Evolutionary conservation across 208 protist species (phyloP), one percentile per base, ranked within the genome.

Genomic region (Paratrypanosoma confusum): DNA sequence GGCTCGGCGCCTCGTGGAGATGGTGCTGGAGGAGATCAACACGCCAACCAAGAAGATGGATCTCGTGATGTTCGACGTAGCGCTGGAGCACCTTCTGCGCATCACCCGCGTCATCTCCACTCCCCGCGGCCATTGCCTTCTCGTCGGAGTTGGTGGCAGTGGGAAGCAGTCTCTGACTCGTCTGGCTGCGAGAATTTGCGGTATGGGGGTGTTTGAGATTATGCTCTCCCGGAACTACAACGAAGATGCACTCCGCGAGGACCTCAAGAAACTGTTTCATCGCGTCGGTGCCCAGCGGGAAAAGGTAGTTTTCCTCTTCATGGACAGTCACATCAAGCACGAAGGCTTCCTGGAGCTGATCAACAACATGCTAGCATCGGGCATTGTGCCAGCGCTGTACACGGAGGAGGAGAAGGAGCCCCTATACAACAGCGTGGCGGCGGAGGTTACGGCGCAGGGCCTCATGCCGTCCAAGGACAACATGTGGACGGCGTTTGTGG

Each of bases 51-150:
- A 87, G 57, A 82, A 80, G 54, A 93, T 98, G 66, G 85, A 97
- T 61, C 71, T 99, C 0, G 97, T 99, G 29, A 93, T 99, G 73
- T 99, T 99, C 63, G 93, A 99, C 50, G 97, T 99, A 79, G 96
- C 96, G 5, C 57, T 99, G 3, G 91, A 97, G 51, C 97, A 99
- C 51, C 64, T 99, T 17, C 53, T 92, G 13, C 83, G 96, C 47
- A 93, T 99, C 33, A 83, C 91, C 10, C 82, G 97, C 29, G 97
- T 99, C 10, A 57, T 99, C 32, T 87, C 93, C 5, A 81, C 97
- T 42, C 82, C 88, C 17, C 81, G 96, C 22, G 97, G 97, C 22
- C 92, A 99, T 57, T 97, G 95, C 32, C 82, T 99, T 11, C 74
- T 99, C 0, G 82, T 99, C 33, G 97, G 97, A 33, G 93, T 98